Evolutionary conservation across 805 yeast species (phyloP).

Genomic region (Candida yuanshanica): DNA sequence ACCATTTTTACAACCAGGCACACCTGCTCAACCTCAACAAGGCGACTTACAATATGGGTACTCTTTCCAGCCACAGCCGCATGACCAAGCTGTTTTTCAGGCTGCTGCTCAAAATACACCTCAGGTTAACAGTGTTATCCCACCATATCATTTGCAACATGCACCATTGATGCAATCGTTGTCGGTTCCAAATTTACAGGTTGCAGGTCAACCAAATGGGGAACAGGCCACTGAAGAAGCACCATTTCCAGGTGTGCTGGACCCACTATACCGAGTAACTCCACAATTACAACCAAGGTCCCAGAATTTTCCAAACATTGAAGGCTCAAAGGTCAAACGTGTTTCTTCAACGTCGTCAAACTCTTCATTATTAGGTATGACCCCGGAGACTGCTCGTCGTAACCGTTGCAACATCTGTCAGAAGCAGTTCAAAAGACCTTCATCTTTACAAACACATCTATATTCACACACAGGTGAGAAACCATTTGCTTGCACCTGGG

Average conservation of each 20-base stretch:
- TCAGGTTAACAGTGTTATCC: neutral
- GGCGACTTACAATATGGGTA: neutral
- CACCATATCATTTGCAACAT: neutral
- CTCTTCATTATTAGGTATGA: slow-evolving; percentile 29
- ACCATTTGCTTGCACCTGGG: slow-evolving; percentile 61
- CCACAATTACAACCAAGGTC: slow-evolving; percentile 13
- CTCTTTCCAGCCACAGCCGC: neutral
- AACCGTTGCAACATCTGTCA: slow-evolving; percentile 53
- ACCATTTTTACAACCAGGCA: neutral
- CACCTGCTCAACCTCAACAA: neutral
- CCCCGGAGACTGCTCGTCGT: slow-evolving; percentile 38
- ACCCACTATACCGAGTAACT: slow-evolving; percentile 9
- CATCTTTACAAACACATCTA: slow-evolving; percentile 73
- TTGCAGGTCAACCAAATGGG: neutral
- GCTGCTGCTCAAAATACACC: neutral
- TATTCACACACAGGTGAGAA: slow-evolving; percentile 82
- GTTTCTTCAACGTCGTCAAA: slow-evolving; percentile 9
- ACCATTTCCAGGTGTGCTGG: slow-evolving; percentile 22
- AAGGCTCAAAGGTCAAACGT: slow-evolving; percentile 4
- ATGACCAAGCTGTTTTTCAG: too few relatives aligned
- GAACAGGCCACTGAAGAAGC: slow-evolving; percentile 10
- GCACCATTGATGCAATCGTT: slow-evolving; percentile 3
- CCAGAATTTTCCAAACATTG: slow-evolving; percentile 13
- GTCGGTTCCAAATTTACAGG: slow-evolving; percentile 4
- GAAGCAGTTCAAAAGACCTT: slow-evolving; percentile 76